These are phyloP conservation scores for Sporothrix euskadiensis DNA, from an alignment of 2,329 filamentous ascomycete genomes.

Conservation along the genomic window DNA sequence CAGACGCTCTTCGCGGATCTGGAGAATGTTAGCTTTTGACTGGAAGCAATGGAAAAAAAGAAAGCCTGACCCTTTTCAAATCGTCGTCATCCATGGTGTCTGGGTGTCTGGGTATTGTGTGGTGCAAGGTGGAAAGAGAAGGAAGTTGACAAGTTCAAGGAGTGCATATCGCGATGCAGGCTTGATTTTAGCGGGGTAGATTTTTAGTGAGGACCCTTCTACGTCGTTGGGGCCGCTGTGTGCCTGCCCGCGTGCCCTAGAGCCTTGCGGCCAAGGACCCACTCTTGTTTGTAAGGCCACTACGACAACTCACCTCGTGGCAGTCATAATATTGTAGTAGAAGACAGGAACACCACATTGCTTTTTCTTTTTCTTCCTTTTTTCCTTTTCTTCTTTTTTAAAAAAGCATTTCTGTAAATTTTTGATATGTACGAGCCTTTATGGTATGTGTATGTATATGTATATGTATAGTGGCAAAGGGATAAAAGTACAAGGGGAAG, in stretches of 20 bases:
- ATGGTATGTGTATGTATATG: neutral
- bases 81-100: conserved; percentile 45
- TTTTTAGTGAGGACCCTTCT: neutral
- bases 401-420: neutral
- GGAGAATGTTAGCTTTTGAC: conserved; percentile 23
- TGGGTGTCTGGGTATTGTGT: neutral
- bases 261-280: conserved; percentile 11
- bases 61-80: conserved; percentile 40
- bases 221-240: neutral
- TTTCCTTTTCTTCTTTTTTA: too few species aligned
- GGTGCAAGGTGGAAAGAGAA: neutral
- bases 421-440: neutral
- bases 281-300: neutral
- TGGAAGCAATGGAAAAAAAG: neutral
- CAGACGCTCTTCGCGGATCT: conserved; percentile 90
- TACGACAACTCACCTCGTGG: neutral
- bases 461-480: neutral
- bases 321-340: neutral
- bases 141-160: neutral
- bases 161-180: conserved; percentile 9
- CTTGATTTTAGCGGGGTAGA: conserved; percentile 17
- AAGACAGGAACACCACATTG: too few species aligned
- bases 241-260: conserved; percentile 14
- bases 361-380: too few species aligned
- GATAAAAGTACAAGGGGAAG: neutral